Conservation (phyloP, 495 filamentous ascomycete species). For the Neurospora sp. region DNA sequence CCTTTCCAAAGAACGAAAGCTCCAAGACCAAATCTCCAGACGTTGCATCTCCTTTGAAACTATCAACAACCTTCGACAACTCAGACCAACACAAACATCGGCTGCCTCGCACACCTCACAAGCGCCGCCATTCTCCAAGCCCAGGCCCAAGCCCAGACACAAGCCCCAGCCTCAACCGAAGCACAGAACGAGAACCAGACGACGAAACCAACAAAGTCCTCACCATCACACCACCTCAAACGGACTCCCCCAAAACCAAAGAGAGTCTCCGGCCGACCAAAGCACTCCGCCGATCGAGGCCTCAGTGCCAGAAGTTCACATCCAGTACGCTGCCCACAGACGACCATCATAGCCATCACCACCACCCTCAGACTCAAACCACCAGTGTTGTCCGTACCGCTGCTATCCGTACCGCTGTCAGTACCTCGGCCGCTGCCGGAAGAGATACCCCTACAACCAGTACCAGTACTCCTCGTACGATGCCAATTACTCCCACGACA, state of each 20-base stretch:
- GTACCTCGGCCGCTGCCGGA: too few species aligned
- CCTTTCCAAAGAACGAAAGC: not conserved
- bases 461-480: not conserved
- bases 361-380: not conserved
- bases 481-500: not conserved
- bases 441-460: too few species aligned
- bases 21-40: not conserved
- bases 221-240: not conserved
- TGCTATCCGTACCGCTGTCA: too few species aligned
- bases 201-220: not conserved
- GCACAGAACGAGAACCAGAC: not conserved
- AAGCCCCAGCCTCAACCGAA: not conserved
- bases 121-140: not conserved
- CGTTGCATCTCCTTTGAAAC: not conserved
- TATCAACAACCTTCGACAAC: not conserved
- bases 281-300: not conserved
- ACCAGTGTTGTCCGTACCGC: not conserved
- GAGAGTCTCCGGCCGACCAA: not conserved
- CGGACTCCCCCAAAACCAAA: not conserved
- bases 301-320: not conserved
- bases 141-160: not conserved
- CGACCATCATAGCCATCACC: not conserved
- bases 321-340: not conserved
- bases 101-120: not conserved
- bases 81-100: not conserved